Evolutionary conservation across 2,329 filamentous ascomycete species (phyloP), one percentile per base, ranked within the genome.

Genomic region (Trichophyton simii): DNA sequence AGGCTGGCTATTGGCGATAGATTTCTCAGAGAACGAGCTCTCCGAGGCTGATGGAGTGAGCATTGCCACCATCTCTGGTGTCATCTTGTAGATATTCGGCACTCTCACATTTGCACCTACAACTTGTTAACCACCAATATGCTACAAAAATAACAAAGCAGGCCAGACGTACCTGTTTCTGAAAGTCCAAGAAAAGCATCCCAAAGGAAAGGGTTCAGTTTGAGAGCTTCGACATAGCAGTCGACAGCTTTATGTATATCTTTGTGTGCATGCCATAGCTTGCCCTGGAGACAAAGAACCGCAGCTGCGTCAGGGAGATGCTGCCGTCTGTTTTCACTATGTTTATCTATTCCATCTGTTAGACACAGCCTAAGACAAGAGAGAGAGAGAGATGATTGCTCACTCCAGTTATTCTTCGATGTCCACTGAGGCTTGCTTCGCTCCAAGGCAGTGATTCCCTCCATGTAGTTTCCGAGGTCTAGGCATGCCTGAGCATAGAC

Each of bases 131-230:
- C 13, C 42, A 9, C 13, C 2, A 5, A 58, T 28, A 59, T 7
- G 57, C 34, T 41, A 42, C n/a, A 25, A 20, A 42, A 50, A 38
- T 18, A 22, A 8, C 9, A 18, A 57, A 13, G 8, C 11, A 31
- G 13, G 2, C 20, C 42, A 36, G n/a, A 44, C 36, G 50, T 68
- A 72, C 83, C 84, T 50, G 83, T 89, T 70, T 96, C 91, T 71
- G 91, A 96, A 6, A 99, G 81, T 15, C 84, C 87, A 22, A 87
- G 85, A 69, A 97, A 97, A 0, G 92, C 91, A 78, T 99, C 94
- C 94, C 94, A 99, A 83, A 96, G 94, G 74, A 97, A 92, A 1
- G 94, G 91, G 69, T 97, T 99, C 60, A 86, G 74, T 75, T 91
- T 95, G 68, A 99, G 77, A 4, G 91, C 85, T 63, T 95, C 90